Base-by-base conservation (phyloP, 345 rosid genomes). In the Gossypium bickii region DNA sequence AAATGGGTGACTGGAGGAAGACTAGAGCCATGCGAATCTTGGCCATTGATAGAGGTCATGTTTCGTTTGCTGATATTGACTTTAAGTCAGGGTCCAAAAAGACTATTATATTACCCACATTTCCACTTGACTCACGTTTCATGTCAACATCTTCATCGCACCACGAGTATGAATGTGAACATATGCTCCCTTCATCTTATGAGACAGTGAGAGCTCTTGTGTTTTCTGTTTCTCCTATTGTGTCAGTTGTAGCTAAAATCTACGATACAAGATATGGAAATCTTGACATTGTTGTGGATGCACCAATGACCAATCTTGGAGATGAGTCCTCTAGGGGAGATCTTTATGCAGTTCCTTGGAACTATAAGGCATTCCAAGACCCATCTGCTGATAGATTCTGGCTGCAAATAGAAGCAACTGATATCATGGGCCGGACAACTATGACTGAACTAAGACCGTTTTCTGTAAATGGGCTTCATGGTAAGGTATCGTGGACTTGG, bases 1-100 rank as follows among this genome's bases (percentile, higher is more conserved):
- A 93, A 86, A 91, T 91, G 96, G 97, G 94, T 83, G 99, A 95
- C 80, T 95, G 99, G 99, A 89, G 96, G 80, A 88, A 87, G 73
- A 89, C 86, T 81, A 86, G 93, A 77, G 89, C 89, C 67, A 80
- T 95, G 91, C 84, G 98, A 63, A 86, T 95, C 77, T 45, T 90
- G 85, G 97, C 94, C 79, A 80, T 93, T 80, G 99, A 95, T 84
- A 80, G 86, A 76, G 98, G 94, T 74, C 96, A 91, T 73, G 92
- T 91, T 71, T 95, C 99, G 52, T 95, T 86, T 75, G 34, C 86
- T 61, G 99, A 91, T 82, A 72, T 91, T 29, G 85, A 90, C 76
- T 90, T 91, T 59, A 85, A 83, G 70, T 81, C 87, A 62, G 91
- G 89, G 76, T 71, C 81, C 56, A 86, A 73, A 65, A 89, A 81